Evolutionary conservation across 73 alveolate genomes (phyloP).

Genomic region (Durusdinium trenchii): DNA sequence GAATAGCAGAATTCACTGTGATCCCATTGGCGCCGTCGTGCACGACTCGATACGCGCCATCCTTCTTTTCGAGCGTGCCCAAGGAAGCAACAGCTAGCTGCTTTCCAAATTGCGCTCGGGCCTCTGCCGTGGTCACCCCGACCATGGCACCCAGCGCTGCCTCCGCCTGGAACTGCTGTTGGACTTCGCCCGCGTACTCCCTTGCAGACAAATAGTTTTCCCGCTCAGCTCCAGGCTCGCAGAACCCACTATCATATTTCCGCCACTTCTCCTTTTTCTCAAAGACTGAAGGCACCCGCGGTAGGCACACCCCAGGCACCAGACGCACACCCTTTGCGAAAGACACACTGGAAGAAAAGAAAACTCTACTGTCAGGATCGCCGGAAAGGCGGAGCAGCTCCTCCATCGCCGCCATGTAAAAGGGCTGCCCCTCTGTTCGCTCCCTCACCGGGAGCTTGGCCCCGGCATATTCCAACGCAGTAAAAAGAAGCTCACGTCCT

Average conservation of each 20-base stretch:
- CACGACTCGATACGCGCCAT: constrained; percentile 30
- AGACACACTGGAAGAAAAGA: not conserved
- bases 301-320: not conserved
- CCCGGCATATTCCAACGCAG: not conserved
- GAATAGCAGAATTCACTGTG: not conserved
- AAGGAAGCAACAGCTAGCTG: not conserved
- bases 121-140: not conserved
- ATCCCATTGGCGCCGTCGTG: constrained; percentile 33
- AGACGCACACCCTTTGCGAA: constrained; percentile 46
- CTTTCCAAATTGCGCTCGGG: not conserved
- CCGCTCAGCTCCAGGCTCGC: not conserved
- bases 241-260: not conserved
- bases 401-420: not conserved
- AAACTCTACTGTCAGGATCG: constrained; percentile 45
- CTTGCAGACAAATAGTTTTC: constrained; percentile 14
- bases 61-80: constrained; percentile 30
- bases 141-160: not conserved
- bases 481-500: not conserved
- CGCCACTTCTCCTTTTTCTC: constrained; percentile 8
- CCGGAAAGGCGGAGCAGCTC: constrained; percentile 13
- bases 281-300: constrained; percentile 26
- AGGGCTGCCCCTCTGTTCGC: constrained; percentile 18
- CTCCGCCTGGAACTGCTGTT: constrained; percentile 36
- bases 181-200: not conserved
- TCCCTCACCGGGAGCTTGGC: not conserved